Evolutionary conservation across 1,284 basidiomycete genomes (phyloP).

Genomic region (Malassezia slooffiae): DNA sequence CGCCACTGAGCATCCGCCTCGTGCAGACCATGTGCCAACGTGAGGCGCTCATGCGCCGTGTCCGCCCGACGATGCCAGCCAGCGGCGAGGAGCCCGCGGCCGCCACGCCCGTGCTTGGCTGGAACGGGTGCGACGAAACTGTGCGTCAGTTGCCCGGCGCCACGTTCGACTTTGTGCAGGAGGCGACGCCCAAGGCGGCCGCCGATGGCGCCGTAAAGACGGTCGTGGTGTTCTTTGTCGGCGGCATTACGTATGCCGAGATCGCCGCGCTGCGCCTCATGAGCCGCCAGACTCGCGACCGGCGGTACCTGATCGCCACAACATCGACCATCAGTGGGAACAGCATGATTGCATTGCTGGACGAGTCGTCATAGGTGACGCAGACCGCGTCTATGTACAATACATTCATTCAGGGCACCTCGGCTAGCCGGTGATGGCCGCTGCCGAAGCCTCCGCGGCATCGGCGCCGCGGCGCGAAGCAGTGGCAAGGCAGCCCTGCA

Average conservation of each 20-base stretch:
- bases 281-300: conserved; percentile 49
- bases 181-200: not conserved
- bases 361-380: no score
- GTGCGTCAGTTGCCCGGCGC: conserved; percentile 69
- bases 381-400: no score
- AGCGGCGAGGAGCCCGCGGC: conserved; percentile 45
- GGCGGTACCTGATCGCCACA: conserved; percentile 33
- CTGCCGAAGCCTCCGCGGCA: no score
- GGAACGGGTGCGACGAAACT: conserved; percentile 92
- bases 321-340: conserved; percentile 35
- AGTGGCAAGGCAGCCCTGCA: conserved; percentile 70
- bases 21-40: conserved; percentile 87
- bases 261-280: conserved; percentile 88
- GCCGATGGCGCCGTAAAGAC: conserved; percentile 53
- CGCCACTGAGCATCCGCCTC: conserved; percentile 78
- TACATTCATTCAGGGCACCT: no score
- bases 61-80: not conserved
- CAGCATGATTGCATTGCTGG: no score
- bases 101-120: conserved; percentile 81
- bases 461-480: conserved; percentile 48
- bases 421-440: no score
- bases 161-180: conserved; percentile 67
- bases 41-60: conserved; percentile 58
- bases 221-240: conserved; percentile 93
- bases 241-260: conserved; percentile 94